Percentiles rank a stretch among this genome's conserved stretches.
Evolutionary conservation across 495 filamentous ascomycete genomes (phyloP).

Genomic region (Opeltia flavorubescens): DNA sequence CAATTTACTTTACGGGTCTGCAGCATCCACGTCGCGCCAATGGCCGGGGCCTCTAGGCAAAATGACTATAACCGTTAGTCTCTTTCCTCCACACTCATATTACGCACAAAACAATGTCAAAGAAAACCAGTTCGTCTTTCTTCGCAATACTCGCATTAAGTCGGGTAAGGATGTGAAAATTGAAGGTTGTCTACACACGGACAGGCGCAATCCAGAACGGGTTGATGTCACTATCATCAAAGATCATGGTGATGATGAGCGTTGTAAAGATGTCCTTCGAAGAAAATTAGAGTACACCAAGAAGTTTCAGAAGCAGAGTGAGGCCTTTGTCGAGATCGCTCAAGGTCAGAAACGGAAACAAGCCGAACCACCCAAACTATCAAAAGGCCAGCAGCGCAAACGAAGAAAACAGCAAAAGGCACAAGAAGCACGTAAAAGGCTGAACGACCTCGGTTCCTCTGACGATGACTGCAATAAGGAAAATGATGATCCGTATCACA

Average conservation of each 20-base stretch:
- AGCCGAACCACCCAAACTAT: slow-evolving; percentile 16
- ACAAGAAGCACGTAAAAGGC: slow-evolving; percentile 3
- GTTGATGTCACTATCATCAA: slow-evolving; percentile 38
- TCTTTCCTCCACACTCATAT: slow-evolving; percentile 54
- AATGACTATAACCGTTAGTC: slow-evolving; percentile 54
- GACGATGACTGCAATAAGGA: slow-evolving; percentile 17
- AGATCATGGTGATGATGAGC: slow-evolving; percentile 30
- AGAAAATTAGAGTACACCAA: slow-evolving; percentile 50
- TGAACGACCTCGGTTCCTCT: slow-evolving; percentile 10
- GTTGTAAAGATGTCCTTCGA: slow-evolving; percentile 44
- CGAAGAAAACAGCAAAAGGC: slow-evolving; percentile 20
- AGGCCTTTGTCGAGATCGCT: slow-evolving; percentile 18
- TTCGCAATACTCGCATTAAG: slow-evolving; percentile 66
- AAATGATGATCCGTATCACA: slow-evolving; percentile 5
- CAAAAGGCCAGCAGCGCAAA: slow-evolving; percentile 19
- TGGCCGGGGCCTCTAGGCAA: slow-evolving; percentile 75
- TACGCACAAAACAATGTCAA: slow-evolving; percentile 41
- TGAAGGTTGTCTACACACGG: slow-evolving; percentile 60
- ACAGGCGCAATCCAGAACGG: slow-evolving; percentile 35
- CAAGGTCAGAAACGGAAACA: slow-evolving; percentile 17
- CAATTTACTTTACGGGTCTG: slow-evolving; percentile 28
- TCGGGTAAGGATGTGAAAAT: slow-evolving; percentile 36
- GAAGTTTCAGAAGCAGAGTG: slow-evolving; percentile 33
- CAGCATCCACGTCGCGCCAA: slow-evolving; percentile 16
- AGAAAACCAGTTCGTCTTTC: slow-evolving; percentile 41